Conservation (phyloP, 2,329 filamentous ascomycete species). For the Colletotrichum sp. region DNA sequence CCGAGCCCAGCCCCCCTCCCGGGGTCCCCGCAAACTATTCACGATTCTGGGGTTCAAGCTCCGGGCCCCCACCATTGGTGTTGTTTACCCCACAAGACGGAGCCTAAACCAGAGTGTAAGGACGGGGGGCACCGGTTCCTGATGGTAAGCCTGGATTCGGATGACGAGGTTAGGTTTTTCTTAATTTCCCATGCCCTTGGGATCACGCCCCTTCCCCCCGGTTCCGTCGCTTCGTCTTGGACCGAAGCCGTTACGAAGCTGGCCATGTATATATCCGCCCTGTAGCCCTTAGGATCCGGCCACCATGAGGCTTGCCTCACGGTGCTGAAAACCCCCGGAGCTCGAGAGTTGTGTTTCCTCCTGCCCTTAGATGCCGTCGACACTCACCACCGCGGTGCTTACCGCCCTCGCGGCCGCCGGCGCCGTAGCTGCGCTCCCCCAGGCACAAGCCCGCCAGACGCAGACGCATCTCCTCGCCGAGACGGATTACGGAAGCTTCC, state of each 20-base stretch:
- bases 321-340: background rate
- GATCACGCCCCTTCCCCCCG: background rate
- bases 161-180: background rate
- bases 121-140: background rate
- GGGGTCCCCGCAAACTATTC: background rate
- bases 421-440: background rate
- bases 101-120: background rate
- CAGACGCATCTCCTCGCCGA: conserved; percentile 11
- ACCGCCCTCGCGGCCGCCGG: background rate
- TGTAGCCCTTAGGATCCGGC: background rate
- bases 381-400: background rate
- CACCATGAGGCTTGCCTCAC: background rate
- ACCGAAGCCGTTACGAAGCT: background rate
- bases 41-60: conserved; percentile 5
- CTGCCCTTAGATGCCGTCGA: background rate
- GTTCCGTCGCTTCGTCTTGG: background rate
- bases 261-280: background rate
- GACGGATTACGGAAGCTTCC: conserved; percentile 56
- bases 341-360: background rate
- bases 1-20: conserved; percentile 4
- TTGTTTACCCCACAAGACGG: background rate
- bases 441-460: background rate
- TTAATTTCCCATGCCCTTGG: background rate
- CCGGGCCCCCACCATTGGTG: background rate
- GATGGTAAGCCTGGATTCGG: background rate